phyloP scores from a whole-genome alignment of 1,284 basidiomycete genomes.

The Microbotryum violaceum region DNA sequence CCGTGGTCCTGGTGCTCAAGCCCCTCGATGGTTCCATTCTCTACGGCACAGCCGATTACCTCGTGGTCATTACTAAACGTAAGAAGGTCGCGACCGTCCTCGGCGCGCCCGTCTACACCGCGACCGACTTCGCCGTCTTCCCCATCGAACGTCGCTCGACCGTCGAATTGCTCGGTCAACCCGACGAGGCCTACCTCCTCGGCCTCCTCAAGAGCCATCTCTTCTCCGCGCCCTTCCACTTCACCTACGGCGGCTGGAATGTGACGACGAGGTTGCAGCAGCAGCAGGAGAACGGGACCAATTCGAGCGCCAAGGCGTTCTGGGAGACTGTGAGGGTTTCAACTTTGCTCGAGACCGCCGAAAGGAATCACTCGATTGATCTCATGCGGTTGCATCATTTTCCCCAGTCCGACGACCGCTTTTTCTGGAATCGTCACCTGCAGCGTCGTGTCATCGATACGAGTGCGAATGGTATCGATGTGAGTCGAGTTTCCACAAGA shows the following conservation, averaged over 20 bases:
- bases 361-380: neutral
- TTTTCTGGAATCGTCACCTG: conserved; percentile 94
- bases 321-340: conserved; percentile 54
- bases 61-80: conserved; percentile 80
- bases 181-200: conserved; percentile 80
- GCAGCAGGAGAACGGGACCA: conserved; percentile 51
- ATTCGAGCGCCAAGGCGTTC: conserved; percentile 48
- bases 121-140: conserved; percentile 85
- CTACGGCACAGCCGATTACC: conserved; percentile 66
- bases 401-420: conserved; percentile 77
- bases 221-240: conserved; percentile 66
- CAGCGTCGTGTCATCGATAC: conserved; percentile 66
- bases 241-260: conserved; percentile 79
- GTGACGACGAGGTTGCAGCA: conserved; percentile 80
- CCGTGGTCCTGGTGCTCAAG: conserved; percentile 4
- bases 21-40: neutral
- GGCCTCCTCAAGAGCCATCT: conserved; percentile 81
- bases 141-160: conserved; percentile 64
- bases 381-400: conserved; percentile 14
- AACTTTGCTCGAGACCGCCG: conserved; percentile 12
- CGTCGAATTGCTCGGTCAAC: conserved; percentile 57
- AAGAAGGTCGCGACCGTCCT: conserved; percentile 71
- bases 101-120: conserved; percentile 77
- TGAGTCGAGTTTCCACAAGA: conserved; percentile 51
- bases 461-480: conserved; percentile 46